phyloP scores from a whole-genome alignment of 2,329 filamentous ascomycete genomes.

The Cladosporium phlei region DNA sequence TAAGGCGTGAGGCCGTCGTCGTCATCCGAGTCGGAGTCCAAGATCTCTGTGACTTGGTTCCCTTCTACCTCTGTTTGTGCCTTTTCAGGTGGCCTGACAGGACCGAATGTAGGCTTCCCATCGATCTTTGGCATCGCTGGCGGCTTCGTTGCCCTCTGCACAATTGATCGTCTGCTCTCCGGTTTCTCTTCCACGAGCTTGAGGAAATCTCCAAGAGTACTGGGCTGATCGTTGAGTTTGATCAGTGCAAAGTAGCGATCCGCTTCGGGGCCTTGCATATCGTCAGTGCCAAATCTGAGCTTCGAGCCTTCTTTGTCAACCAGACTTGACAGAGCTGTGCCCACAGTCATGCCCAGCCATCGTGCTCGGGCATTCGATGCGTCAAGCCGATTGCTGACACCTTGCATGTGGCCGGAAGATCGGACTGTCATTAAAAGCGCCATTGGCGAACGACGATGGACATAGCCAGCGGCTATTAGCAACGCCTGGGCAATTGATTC shows the following conservation, averaged over 20 bases:
- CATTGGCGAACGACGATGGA: conserved; percentile 61
- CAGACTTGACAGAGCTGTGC: conserved; percentile 64
- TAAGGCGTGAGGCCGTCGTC: conserved; percentile 69
- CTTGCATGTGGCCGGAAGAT: conserved; percentile 67
- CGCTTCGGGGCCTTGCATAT: conserved; percentile 68
- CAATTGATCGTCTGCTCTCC: not conserved
- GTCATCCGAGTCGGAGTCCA: conserved; percentile 29
- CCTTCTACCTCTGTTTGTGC: conserved; percentile 28
- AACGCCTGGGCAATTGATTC: conserved; percentile 80
- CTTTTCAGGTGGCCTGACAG: conserved; percentile 24
- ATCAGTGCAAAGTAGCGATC: conserved; percentile 68
- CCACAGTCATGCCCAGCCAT: conserved; percentile 84
- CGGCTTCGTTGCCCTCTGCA: not conserved
- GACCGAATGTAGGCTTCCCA: conserved; percentile 30
- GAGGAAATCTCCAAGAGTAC: conserved; percentile 51
- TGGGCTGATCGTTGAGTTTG: conserved; percentile 58
- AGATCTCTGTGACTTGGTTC: conserved; percentile 30
- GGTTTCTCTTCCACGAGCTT: conserved; percentile 17
- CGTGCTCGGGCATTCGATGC: conserved; percentile 70
- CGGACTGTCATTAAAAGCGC: conserved; percentile 65
- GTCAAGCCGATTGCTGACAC: conserved; percentile 78
- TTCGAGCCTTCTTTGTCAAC: conserved; percentile 62
- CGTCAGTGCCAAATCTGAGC: conserved; percentile 80
- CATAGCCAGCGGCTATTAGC: conserved; percentile 70
- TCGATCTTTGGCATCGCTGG: conserved; percentile 21